A percentile compares a stretch with the other conserved stretches of the same genome.
phyloP scores from a whole-genome alignment of 352 stramenopile species.

The Thraustochytrium sp. region DNA sequence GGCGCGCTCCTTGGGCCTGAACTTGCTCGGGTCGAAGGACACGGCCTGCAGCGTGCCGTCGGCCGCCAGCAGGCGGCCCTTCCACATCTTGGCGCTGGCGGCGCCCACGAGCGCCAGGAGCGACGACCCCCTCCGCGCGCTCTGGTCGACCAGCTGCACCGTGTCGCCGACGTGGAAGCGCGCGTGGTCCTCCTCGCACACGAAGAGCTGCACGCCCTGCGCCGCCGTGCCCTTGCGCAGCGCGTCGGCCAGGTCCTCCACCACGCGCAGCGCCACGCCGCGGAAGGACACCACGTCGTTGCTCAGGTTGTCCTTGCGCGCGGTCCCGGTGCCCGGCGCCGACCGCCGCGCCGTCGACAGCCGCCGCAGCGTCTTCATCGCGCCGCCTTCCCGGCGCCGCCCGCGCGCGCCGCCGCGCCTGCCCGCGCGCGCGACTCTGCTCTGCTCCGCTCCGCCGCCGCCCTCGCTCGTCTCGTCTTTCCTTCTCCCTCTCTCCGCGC shows the following conservation, averaged over 20 bases:
- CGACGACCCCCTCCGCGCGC: neutral
- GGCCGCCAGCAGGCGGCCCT: neutral
- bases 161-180: neutral
- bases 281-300: neutral
- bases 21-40: neutral
- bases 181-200: neutral
- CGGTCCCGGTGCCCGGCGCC: neutral
- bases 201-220: neutral
- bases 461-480: too few species aligned
- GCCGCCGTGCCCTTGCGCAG: neutral
- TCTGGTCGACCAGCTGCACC: neutral
- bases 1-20: neutral
- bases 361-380: neutral
- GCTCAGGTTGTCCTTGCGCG: neutral
- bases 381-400: too few species aligned
- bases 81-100: neutral
- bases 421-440: too few species aligned
- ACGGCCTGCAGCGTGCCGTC: neutral
- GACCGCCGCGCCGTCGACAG: neutral
- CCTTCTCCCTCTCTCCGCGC: too few species aligned
- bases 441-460: too few species aligned
- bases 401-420: too few species aligned
- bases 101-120: neutral
- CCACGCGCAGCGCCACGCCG: neutral
- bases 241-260: neutral